Conservation (phyloP, 2,329 filamentous ascomycete species). For the Penicillium sp. region DNA sequence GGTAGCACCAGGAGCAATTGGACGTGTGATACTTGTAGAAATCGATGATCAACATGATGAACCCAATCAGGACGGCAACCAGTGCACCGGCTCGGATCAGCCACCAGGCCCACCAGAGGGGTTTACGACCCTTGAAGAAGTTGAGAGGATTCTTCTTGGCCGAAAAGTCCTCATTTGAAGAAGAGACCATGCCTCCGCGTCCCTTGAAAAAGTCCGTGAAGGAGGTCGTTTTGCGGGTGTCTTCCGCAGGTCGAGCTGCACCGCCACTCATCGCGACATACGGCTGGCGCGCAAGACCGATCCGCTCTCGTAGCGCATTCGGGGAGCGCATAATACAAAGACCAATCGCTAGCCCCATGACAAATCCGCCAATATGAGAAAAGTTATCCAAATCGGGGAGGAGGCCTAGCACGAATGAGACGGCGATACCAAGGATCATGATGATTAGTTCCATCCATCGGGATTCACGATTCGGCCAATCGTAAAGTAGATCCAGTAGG, state of each 20-base stretch:
- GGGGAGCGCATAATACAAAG: slow-evolving; percentile 89
- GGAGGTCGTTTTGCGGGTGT: slow-evolving; percentile 52
- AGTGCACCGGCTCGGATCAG: slow-evolving; percentile 77
- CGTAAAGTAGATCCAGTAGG: slow-evolving; percentile 88
- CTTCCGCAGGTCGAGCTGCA: slow-evolving; percentile 36
- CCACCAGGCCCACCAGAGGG: slow-evolving; percentile 98
- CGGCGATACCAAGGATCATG: slow-evolving; percentile 80
- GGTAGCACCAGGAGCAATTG: slow-evolving; percentile 90
- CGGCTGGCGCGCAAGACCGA: slow-evolving; percentile 69
- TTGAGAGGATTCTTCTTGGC: slow-evolving; percentile 47
- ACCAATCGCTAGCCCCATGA: slow-evolving; percentile 87
- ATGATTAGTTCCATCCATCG: slow-evolving; percentile 86
- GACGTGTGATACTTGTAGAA: slow-evolving; percentile 77
- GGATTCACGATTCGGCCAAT: slow-evolving; percentile 77
- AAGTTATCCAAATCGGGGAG: slow-evolving; percentile 96
- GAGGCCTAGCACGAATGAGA: slow-evolving; percentile 90
- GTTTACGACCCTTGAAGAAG: slow-evolving; percentile 92
- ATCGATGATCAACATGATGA: slow-evolving; percentile 85
- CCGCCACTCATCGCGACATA: slow-evolving; percentile 70
- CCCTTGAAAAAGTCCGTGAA: slow-evolving; percentile 53
- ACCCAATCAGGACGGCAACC: slow-evolving; percentile 79
- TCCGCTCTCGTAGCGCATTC: slow-evolving; percentile 73
- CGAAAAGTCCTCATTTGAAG: slow-evolving; percentile 7
- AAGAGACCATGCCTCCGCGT: slow-evolving; percentile 61
- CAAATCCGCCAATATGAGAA: slow-evolving; percentile 92